A percentile compares a stretch with the other conserved stretches of the same genome.
Conservation (phyloP, 768 basidiomycete species). For the Russula griseocarnosa region DNA sequence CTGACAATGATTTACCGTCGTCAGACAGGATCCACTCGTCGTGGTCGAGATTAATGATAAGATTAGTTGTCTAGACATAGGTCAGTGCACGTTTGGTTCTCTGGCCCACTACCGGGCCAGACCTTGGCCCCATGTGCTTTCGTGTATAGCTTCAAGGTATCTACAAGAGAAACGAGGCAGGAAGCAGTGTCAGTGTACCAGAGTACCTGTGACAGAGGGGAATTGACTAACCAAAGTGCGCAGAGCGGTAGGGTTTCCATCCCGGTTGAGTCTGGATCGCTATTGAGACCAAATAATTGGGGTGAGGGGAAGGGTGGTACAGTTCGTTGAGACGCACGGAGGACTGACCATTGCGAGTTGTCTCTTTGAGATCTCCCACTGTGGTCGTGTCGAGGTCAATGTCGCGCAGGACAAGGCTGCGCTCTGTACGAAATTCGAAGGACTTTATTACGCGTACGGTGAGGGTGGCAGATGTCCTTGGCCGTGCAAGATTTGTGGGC, state of each 20-base stretch:
- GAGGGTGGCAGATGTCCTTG: constrained; percentile 73
- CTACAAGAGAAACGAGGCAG: constrained; percentile 39
- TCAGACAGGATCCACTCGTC: constrained; percentile 89
- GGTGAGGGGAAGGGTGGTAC: background rate
- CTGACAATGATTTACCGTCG: constrained; percentile 58
- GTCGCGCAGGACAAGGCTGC: constrained; percentile 77
- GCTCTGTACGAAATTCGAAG: constrained; percentile 88
- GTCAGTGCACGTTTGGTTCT: background rate
- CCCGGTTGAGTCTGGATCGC: constrained; percentile 69
- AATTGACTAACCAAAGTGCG: constrained; percentile 53
- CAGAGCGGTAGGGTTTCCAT: constrained; percentile 86
- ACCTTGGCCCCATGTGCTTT: constrained; percentile 95
- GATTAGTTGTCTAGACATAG: constrained; percentile 76
- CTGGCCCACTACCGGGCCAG: constrained; percentile 16
- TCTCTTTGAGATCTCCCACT: constrained; percentile 72
- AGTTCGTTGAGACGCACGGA: background rate
- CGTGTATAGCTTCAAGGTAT: constrained; percentile 92
- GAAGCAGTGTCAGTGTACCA: background rate
- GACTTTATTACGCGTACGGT: constrained; percentile 94
- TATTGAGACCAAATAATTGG: constrained; percentile 32
- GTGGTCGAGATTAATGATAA: constrained; percentile 96
- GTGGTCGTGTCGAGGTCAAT: constrained; percentile 78
- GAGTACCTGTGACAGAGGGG: background rate
- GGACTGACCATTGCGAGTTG: constrained; percentile 57
- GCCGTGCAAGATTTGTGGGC: constrained; percentile 61